Evolutionary conservation across 2,329 filamentous ascomycete species (phyloP).

Genomic region (Botrytis fragariae): DNA sequence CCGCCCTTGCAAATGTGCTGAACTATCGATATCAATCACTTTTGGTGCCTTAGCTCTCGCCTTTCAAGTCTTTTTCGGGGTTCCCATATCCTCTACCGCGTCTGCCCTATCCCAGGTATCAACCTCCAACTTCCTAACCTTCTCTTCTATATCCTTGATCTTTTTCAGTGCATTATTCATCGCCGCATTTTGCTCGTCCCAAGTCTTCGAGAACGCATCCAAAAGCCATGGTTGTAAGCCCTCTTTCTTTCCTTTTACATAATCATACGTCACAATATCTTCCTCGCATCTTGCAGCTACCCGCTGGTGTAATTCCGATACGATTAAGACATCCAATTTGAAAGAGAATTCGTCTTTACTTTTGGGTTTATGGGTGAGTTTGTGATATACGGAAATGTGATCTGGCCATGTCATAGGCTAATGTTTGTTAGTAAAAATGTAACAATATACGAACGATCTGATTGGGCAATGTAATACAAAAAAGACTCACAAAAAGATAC

Average conservation of each 20-base stretch:
- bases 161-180: slow-evolving; percentile 50
- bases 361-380: slow-evolving; percentile 48
- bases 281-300: slow-evolving; percentile 73
- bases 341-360: slow-evolving; percentile 48
- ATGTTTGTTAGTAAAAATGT: not conserved
- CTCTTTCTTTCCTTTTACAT: slow-evolving; percentile 55
- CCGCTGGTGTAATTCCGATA: slow-evolving; percentile 73
- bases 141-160: slow-evolving; percentile 64
- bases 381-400: slow-evolving; percentile 79
- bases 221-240: slow-evolving; percentile 59
- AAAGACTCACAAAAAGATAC: slow-evolving; percentile 75
- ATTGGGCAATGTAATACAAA: not conserved
- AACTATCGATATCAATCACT: too few species aligned
- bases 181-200: slow-evolving; percentile 59
- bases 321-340: slow-evolving; percentile 58
- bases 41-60: not conserved
- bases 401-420: slow-evolving; percentile 81
- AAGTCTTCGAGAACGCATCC: slow-evolving; percentile 57
- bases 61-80: not conserved
- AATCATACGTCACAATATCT: slow-evolving; percentile 79
- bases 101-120: slow-evolving; percentile 70
- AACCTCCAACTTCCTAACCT: slow-evolving; percentile 63
- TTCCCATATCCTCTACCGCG: slow-evolving; percentile 69
- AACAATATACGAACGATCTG: not conserved
- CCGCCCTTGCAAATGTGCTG: too few species aligned